Base-by-base conservation (phyloP, 495 filamentous ascomycete genomes). In the Neurospora sp. region DNA sequence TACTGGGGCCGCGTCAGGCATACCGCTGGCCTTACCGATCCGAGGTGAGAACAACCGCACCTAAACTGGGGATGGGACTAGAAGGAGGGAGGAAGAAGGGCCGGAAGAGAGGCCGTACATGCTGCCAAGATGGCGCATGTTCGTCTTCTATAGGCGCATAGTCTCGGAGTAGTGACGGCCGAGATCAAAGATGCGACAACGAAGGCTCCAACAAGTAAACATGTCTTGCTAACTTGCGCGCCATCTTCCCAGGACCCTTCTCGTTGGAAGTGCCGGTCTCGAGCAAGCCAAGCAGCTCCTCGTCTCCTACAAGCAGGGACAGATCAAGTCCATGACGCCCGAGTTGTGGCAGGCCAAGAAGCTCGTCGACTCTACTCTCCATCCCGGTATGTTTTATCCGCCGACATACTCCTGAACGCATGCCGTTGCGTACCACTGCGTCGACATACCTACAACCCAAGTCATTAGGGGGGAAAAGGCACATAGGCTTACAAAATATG, bases 321-420 rank as follows among this genome's bases (percentile, higher is more conserved):
- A 91, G 76, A 84, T 92, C 71, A 86, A 86, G 71, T 79, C 82
- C 35, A 97, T 98, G 94, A 97, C 90, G 8, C 90, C 94, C 9
- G 92, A 97, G 75, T 81, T 98, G 76, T 99, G 96, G 96, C 86
- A 85, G 73, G 96, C 96, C 42, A 99, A 99, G 87, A 97, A 98
- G 86, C 89, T 97, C 72, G 90, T 97, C 31, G 96, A 99, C 82
- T 94, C 96, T 65, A 98, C 96, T 8, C 80, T 99, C 71, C 96
- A 99, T 81, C 96, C 96, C 65, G 93, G 92, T 93, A 88, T 71
- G 92, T 91, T 86, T 72, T 83, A 59, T 86, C 72, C 83, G 42
- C 61, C 40, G 10, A 38, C n/a, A 59, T 37, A 41, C 70, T 22
- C 48, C 48, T 27, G 22, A 5, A 22, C 20, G 22, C 27, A 65